These are phyloP conservation scores for Verticillium nonalfalfae DNA, from an alignment of 2,329 filamentous ascomycete species.

Conservation along the genomic window DNA sequence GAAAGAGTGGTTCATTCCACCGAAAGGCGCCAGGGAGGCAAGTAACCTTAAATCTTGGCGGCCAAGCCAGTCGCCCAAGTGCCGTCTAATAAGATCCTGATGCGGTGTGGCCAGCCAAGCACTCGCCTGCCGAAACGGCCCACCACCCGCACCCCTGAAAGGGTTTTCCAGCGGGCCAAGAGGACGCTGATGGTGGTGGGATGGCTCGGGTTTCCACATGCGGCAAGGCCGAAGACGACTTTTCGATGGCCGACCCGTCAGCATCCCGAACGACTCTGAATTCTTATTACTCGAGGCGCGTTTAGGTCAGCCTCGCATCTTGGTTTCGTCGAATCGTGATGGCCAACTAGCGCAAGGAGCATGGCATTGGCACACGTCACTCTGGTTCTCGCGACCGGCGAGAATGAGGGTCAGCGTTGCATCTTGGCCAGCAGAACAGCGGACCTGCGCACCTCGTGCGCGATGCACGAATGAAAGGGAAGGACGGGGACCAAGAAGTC, in stretches of 20 bases:
- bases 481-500: not conserved
- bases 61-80: not conserved
- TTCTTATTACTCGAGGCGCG: not conserved
- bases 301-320: not conserved
- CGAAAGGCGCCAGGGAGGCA: not conserved
- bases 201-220: not conserved
- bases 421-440: not conserved
- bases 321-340: not conserved
- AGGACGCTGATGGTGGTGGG: not conserved
- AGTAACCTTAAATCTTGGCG: not conserved
- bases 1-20: not conserved
- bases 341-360: not conserved
- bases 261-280: not conserved
- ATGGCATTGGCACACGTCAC: not conserved
- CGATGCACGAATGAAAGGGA: not conserved
- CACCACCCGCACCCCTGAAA: not conserved
- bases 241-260: not conserved
- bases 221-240: not conserved
- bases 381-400: not conserved
- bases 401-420: not conserved
- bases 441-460: not conserved
- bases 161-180: not conserved
- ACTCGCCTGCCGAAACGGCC: not conserved
- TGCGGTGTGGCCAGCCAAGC: not conserved
- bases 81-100: not conserved